Conservation (phyloP, 768 basidiomycete genomes). For the Chalciporus piperatus region DNA sequence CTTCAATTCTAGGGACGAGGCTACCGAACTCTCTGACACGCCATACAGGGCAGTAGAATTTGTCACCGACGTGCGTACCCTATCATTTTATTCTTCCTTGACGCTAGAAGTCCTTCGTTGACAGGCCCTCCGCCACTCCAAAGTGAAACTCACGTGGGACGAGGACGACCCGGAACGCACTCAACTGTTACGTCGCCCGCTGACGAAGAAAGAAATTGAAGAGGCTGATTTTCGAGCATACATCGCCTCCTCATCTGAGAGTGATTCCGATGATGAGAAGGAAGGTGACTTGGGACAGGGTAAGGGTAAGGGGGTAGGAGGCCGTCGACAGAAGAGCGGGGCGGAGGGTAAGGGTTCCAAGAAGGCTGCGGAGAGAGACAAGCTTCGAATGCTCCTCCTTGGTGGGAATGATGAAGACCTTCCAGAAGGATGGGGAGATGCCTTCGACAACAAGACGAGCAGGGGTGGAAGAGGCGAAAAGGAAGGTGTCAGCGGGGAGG, state of each 20-base stretch:
- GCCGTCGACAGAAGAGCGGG: conserved; percentile 6
- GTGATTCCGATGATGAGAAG: conserved; percentile 38
- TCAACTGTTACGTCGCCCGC: conserved; percentile 70
- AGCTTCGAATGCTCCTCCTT: conserved; percentile 74
- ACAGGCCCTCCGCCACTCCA: conserved; percentile 94
- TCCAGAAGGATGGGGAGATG: conserved; percentile 82
- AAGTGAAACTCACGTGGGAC: conserved; percentile 98
- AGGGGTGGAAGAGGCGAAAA: neutral
- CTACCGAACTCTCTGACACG: conserved; percentile 57
- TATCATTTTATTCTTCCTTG: neutral
- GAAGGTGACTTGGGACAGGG: neutral
- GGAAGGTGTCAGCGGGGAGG: conserved; percentile 31
- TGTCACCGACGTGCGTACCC: conserved; percentile 76
- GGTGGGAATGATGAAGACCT: conserved; percentile 61
- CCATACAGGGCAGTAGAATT: conserved; percentile 82
- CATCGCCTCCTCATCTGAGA: conserved; percentile 66
- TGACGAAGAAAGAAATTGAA: conserved; percentile 85
- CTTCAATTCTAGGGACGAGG: conserved; percentile 68
- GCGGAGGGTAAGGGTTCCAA: conserved; percentile 25
- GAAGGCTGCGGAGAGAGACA: conserved; percentile 55
- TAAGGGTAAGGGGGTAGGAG: conserved; percentile 5
- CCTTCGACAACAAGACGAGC: conserved; percentile 23
- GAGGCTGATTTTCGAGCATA: conserved; percentile 86
- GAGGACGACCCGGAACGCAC: conserved; percentile 91
- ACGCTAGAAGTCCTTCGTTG: neutral